Base-by-base conservation (phyloP, 2,329 filamentous ascomycete genomes). In the Cladophialophora chaetospira region DNA sequence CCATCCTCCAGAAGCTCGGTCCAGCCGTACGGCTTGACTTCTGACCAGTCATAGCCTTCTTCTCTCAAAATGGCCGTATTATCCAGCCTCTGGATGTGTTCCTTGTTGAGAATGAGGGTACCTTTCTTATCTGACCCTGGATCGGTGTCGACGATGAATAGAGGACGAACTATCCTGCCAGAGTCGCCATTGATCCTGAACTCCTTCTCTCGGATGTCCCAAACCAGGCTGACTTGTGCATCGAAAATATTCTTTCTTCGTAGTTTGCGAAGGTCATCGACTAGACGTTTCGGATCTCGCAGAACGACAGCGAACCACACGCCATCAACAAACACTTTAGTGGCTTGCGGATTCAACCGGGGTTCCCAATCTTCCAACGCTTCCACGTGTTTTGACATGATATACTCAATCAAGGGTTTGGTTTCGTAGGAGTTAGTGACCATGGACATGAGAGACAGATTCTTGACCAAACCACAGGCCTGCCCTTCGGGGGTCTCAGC, bases 141-240 rank as follows among this genome's bases (percentile, higher is more conserved):
- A 54, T 96, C 87, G 68, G 93, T 94, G 66, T 97, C 91, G 33
- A 99, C 88, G 9, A 96, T 92, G 71, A 96, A 97, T 4, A 97
- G 78, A 0, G 94, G 94, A 63, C 94, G 85, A 80, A 94, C 96
- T 53, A 99, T 92, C 73, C 94, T 87, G 25, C 94, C 94, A 38
- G 93, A 93, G 72, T 99, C 94, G 2, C 93, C 97, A 73, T 97
- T 97, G 66, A 99, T 93, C 75, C 96, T 96, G 82, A 99, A 97
- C 73, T 99, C 94, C 66, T 93, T 86, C 68, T 99, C 94, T 72
- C 95, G 87, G 67, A 99, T 97, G 70, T 99, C 94, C 69, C 94
- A 86, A 68, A 99, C 89, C 67, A 99, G 82, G 61, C 92, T 97
- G 65, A 97, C 91, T 76, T 97, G 93, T 65, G 91, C 89, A 11